These are phyloP conservation scores for Neurospora crassa DNA, from an alignment of 2,329 filamentous ascomycete species.

Conservation along the genomic window DNA sequence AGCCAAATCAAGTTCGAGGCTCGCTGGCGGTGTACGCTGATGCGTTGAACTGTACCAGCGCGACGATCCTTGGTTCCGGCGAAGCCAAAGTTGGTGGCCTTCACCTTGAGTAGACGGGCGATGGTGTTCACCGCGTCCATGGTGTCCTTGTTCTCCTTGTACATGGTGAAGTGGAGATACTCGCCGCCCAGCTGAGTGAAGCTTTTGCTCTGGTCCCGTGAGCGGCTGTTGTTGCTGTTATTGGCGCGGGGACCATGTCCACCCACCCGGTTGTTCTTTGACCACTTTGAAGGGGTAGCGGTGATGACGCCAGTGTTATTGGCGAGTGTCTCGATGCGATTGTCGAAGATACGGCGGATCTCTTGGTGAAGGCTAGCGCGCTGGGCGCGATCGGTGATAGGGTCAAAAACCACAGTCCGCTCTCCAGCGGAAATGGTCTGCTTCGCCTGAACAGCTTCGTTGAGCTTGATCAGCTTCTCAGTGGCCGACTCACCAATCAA, in stretches of 20 bases:
- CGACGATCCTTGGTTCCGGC: conserved; percentile 88
- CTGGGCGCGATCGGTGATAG: conserved; percentile 34
- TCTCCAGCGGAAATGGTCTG: conserved; percentile 20
- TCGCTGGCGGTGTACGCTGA: conserved; percentile 49
- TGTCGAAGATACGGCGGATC: conserved; percentile 73
- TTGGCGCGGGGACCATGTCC: conserved; percentile 13
- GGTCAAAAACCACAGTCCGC: conserved; percentile 29
- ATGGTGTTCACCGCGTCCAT: conserved; percentile 82
- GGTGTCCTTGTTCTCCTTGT: conserved; percentile 95
- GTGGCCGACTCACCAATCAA: conserved; percentile 32
- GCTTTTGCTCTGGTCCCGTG: conserved; percentile 11
- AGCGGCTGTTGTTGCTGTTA: conserved; percentile 5
- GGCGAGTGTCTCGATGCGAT: conserved; percentile 67
- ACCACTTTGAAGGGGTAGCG: conserved; percentile 50
- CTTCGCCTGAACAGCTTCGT: conserved; percentile 25
- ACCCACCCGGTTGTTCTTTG: conserved; percentile 25
- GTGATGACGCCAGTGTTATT: conserved; percentile 48
- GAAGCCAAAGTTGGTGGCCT: conserved; percentile 61
- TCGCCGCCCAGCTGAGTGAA: conserved; percentile 44
- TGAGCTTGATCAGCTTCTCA: conserved; percentile 32
- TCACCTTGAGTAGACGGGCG: conserved; percentile 62
- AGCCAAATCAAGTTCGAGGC: conserved; percentile 54
- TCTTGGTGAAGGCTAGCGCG: conserved; percentile 44
- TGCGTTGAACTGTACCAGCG: conserved; percentile 75
- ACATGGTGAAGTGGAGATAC: conserved; percentile 82